Percentiles rank a stretch among this genome's conserved stretches.
phyloP scores from a whole-genome alignment of 139 green algal genomes.

The Astrephomene gubernaculifera region DNA sequence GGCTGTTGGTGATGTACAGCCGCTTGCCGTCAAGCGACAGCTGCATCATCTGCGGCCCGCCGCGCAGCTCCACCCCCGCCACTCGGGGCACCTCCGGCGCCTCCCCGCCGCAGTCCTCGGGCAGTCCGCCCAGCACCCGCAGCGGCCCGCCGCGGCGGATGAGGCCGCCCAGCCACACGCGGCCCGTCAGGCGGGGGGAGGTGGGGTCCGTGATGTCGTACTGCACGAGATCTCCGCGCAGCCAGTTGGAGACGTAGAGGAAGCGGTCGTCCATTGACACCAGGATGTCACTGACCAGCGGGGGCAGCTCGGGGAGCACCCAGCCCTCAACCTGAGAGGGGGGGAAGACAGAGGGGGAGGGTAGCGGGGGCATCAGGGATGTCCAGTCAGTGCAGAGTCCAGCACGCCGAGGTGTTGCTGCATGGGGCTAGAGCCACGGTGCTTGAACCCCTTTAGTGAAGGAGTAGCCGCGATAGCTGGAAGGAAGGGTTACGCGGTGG shows the following conservation, averaged over 20 bases:
- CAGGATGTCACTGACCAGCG: slow-evolving; percentile 91
- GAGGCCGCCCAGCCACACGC: slow-evolving; percentile 82
- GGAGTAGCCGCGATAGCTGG: no score
- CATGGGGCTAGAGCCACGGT: no score
- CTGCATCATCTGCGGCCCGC: slow-evolving; percentile 89
- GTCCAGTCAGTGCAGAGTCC: no score
- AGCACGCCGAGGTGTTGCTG: no score
- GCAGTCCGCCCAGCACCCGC: slow-evolving; percentile 73
- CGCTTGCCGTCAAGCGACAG: slow-evolving; percentile 53
- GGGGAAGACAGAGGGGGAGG: background rate
- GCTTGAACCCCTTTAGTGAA: no score
- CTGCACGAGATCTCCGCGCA: slow-evolving; percentile 74
- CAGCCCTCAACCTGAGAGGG: slow-evolving; percentile 74
- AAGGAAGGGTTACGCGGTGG: no score
- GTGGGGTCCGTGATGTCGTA: slow-evolving; percentile 85
- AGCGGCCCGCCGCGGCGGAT: slow-evolving; percentile 69
- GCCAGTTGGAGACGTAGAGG: slow-evolving; percentile 46
- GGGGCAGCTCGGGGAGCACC: slow-evolving; percentile 83
- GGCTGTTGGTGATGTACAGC: slow-evolving; percentile 86
- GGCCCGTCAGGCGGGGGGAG: slow-evolving; percentile 68
- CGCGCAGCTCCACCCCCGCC: slow-evolving; percentile 74
- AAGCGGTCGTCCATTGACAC: slow-evolving; percentile 82
- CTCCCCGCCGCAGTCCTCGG: slow-evolving; percentile 62
- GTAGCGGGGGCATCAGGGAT: no score
- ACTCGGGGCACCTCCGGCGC: slow-evolving; percentile 41